These are phyloP conservation scores for Blastobotrys peoriensis DNA, from an alignment of 805 yeast species.

Conservation along the genomic window DNA sequence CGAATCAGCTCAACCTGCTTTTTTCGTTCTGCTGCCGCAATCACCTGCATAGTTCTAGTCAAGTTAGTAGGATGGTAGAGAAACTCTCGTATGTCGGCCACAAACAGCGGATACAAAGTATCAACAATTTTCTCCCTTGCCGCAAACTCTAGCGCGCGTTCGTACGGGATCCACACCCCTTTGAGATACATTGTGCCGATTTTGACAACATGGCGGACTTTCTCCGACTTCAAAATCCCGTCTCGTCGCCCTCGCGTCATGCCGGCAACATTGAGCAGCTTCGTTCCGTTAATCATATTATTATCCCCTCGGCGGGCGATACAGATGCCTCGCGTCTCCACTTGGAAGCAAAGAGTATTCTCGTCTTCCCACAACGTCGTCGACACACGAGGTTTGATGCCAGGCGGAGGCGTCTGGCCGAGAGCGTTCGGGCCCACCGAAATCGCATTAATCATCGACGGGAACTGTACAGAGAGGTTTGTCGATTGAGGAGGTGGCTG, in stretches of 20 bases:
- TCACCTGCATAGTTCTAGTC: constrained; percentile 30
- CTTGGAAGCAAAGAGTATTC: constrained; percentile 77
- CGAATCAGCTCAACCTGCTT: constrained; percentile 19
- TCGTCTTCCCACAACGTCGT: constrained; percentile 90
- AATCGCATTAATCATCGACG: constrained; percentile 18
- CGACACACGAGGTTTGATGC: constrained; percentile 49
- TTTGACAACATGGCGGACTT: constrained; percentile 73
- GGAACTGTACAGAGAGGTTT: constrained; percentile 18
- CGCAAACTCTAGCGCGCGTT: constrained; percentile 75
- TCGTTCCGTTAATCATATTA: constrained; percentile 83
- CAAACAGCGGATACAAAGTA: constrained; percentile 61
- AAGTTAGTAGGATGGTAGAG: constrained; percentile 30
- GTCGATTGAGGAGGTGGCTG: not conserved
- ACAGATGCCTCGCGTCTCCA: constrained; percentile 71
- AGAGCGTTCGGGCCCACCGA: constrained; percentile 20
- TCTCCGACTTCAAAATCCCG: constrained; percentile 77
- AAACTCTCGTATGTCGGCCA: constrained; percentile 45
- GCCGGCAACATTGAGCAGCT: constrained; percentile 73
- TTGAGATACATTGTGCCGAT: constrained; percentile 83
- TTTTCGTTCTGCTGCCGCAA: constrained; percentile 28
- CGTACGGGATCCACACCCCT: constrained; percentile 90
- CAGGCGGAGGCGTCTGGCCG: constrained; percentile 27
- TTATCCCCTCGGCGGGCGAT: constrained; percentile 84
- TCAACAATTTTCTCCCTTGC: constrained; percentile 73
- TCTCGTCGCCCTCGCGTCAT: constrained; percentile 86